These are phyloP conservation scores for Backusella morwellensis DNA, from an alignment of 192 early-diverging fungal genomes.

Conservation along the genomic window DNA sequence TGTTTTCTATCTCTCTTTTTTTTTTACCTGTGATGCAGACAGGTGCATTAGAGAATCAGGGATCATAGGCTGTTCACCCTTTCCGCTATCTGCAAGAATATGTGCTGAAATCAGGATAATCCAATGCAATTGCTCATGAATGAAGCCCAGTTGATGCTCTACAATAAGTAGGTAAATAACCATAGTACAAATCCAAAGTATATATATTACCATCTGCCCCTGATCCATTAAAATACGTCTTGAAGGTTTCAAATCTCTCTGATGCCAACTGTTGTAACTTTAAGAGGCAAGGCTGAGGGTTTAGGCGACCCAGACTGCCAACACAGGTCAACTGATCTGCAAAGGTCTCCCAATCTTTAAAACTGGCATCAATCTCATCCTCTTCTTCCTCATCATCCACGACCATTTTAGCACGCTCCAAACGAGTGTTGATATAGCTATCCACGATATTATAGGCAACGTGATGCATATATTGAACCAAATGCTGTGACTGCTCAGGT, in stretches of 20 bases:
- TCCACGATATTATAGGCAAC: conserved; percentile 57
- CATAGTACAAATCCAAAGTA: neutral
- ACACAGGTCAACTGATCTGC: conserved; percentile 71
- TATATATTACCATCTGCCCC: conserved; percentile 26
- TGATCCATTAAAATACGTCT: conserved; percentile 41
- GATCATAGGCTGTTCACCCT: conserved; percentile 69
- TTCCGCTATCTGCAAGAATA: conserved; percentile 63
- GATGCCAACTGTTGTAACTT: conserved; percentile 48
- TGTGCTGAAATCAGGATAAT: conserved; percentile 63
- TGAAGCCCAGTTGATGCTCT: conserved; percentile 21
- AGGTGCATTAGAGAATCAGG: conserved; percentile 59
- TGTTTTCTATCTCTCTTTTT: neutral
- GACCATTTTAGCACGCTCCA: conserved; percentile 53
- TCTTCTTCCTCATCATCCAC: conserved; percentile 46
- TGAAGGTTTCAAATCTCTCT: conserved; percentile 50
- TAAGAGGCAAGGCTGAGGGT: conserved; percentile 47
- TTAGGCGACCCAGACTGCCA: conserved; percentile 59
- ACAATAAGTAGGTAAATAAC: neutral
- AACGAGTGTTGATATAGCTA: conserved; percentile 58
- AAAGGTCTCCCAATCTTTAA: conserved; percentile 69
- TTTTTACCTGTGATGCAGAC: conserved; percentile 42
- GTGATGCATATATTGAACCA: conserved; percentile 47
- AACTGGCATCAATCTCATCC: conserved; percentile 40
- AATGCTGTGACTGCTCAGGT: conserved; percentile 16
- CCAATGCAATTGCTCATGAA: conserved; percentile 77